Conservation (phyloP, 768 basidiomycete species). For the Agaricus subrufescens region DNA sequence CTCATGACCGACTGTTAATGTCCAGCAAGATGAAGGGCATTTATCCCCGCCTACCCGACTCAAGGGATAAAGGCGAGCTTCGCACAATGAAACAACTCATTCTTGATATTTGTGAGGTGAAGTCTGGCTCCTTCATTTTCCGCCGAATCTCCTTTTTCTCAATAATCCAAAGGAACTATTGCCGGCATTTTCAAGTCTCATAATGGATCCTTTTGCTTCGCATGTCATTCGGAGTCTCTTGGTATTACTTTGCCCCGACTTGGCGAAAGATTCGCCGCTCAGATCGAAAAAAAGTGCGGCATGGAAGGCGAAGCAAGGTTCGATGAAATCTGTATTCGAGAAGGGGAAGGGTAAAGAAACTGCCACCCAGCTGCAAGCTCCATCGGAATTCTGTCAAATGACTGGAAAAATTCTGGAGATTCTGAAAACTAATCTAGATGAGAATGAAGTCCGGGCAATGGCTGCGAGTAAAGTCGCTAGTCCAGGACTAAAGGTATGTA, state of each 20-base stretch:
- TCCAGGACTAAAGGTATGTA: slow-evolving; percentile 63
- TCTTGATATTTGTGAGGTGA: slow-evolving; percentile 60
- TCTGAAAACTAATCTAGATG: slow-evolving; percentile 49
- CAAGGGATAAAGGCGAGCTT: slow-evolving; percentile 59
- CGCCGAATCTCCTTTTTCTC: background rate
- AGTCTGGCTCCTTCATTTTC: slow-evolving; percentile 14
- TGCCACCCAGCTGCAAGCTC: slow-evolving; percentile 23
- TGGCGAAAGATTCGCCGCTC: slow-evolving; percentile 39
- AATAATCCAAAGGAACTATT: slow-evolving; percentile 56
- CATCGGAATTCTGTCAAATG: slow-evolving; percentile 44
- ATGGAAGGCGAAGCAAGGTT: slow-evolving; percentile 78
- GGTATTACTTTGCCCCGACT: slow-evolving; percentile 64
- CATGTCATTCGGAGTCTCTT: slow-evolving; percentile 84
- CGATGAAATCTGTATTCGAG: slow-evolving; percentile 74
- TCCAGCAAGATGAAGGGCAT: slow-evolving; percentile 46
- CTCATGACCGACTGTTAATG: background rate
- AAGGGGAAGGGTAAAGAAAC: slow-evolving; percentile 36
- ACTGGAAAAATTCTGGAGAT: slow-evolving; percentile 43
- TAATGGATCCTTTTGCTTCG: slow-evolving; percentile 87
- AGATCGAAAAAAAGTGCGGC: slow-evolving; percentile 82
- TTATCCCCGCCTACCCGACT: slow-evolving; percentile 41
- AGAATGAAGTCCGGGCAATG: slow-evolving; percentile 73
- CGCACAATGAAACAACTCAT: slow-evolving; percentile 60
- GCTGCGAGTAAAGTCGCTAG: slow-evolving; percentile 76
- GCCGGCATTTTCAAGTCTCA: slow-evolving; percentile 53